A percentile compares a stretch with the other conserved stretches of the same genome.
phyloP scores from a whole-genome alignment of 495 filamentous ascomycete species.

The Cercophora newfieldiana region DNA sequence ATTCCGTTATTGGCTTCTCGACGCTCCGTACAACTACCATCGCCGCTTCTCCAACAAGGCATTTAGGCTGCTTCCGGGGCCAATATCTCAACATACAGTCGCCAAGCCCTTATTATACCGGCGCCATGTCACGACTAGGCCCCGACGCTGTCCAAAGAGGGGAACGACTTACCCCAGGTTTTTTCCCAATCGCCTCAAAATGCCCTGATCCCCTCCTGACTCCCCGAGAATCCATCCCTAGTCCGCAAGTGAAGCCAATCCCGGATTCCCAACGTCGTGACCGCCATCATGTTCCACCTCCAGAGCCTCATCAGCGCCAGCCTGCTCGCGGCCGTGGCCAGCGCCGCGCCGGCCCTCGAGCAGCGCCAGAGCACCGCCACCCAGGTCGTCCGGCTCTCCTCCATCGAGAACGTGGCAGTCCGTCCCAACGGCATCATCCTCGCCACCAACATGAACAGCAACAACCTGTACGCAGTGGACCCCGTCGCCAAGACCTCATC shows the following conservation, averaged over 20 bases:
- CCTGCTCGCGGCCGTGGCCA: slow-evolving; percentile 23
- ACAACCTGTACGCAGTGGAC: slow-evolving; percentile 37
- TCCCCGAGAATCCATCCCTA: neutral
- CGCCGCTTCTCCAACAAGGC: slow-evolving; percentile 6
- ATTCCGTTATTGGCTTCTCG: slow-evolving; percentile 1
- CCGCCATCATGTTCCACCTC: slow-evolving; percentile 29
- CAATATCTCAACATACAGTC: slow-evolving; percentile 18
- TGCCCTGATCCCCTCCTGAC: neutral
- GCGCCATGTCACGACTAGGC: slow-evolving; percentile 5
- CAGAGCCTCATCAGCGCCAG: slow-evolving; percentile 19
- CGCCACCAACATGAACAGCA: slow-evolving; percentile 40
- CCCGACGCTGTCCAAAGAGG: neutral
- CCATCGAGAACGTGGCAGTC: slow-evolving; percentile 50
- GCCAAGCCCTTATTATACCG: slow-evolving; percentile 21
- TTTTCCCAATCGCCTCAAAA: neutral
- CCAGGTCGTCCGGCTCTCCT: slow-evolving; percentile 37
- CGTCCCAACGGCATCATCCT: slow-evolving; percentile 48
- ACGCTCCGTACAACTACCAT: neutral
- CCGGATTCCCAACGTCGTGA: neutral
- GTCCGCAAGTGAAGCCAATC: neutral
- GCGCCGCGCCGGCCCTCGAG: slow-evolving; percentile 28
- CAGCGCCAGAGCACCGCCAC: slow-evolving; percentile 30
- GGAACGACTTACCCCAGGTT: neutral
- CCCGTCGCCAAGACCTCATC: slow-evolving; percentile 34
- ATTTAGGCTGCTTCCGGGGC: slow-evolving; percentile 19